Base-by-base conservation (phyloP, 1,284 basidiomycete genomes). In the Mycosarcoma mackinlayi region DNA sequence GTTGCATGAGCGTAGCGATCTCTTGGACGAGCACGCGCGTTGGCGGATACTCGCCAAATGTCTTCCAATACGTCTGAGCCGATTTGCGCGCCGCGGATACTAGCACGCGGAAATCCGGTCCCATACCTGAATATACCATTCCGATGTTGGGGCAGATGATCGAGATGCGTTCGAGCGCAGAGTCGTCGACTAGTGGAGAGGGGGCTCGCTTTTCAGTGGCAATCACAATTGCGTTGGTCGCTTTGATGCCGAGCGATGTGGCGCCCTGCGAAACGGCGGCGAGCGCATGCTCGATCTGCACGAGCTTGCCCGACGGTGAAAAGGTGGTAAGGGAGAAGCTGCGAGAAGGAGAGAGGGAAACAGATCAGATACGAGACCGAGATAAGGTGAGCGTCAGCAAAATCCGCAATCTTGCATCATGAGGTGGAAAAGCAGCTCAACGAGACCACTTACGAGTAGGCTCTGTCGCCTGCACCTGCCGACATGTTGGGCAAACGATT, bases 271-370 rank as follows among this genome's bases (percentile, higher is more conserved):
- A 68, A 75, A 98, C 96, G 21, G 94, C 94, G 57, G 96, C 96
- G 62, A 99, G 87, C 37, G 96, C 96, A 86, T 99, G 96, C 86
- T 99, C 96, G 83, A 99, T 98, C 87, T 99, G 96, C 11, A 76
- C 76, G 7, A 78, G 66, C 54, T 96, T 97, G 70, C 95, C 95
- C 77, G 93, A 96, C 48, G 95, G 95, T 31, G 94, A 97, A 88
- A 98, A 98, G 77, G 96, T 96, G 18, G 95, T 98, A 65, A 98
- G 89, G 73, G 95, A 98, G 87, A 97, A 98, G 83, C 94, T 98
- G 44, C 11, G 82, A 10, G 23, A 7, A 23, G 40, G 45, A 3
- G 6, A 14, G 1, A 10, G 28, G 30, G 30, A 31, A 31, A 4
- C 9, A 31, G n/a, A n/a, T n/a, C n/a, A n/a, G n/a, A n/a, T n/a